Base-by-base conservation (phyloP, 805 yeast genomes). In the Lachancea fermentati region DNA sequence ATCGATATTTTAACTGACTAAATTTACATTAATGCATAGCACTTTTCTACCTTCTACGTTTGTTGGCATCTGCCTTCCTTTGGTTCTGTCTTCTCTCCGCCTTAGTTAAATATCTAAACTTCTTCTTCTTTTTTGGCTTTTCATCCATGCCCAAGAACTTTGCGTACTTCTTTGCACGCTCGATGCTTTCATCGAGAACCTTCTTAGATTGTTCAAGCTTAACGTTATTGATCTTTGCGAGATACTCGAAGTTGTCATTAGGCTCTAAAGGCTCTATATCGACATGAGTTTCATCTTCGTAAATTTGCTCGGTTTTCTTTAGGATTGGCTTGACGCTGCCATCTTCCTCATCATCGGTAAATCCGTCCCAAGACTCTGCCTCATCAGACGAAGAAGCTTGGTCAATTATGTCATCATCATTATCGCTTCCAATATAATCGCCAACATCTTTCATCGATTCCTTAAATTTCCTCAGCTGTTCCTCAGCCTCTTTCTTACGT, bases 31-130 rank as follows among this genome's bases (percentile, higher is more conserved):
- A n/a, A n/a, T 29, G 7, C n/a, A 29, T 29, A 29, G 32, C 7
- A n/a, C n/a, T n/a, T 22, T 16, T 18, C 42, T 43, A 52, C 40
- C 48, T 56, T 54, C 66, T 65, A 46, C 60, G 57, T 44, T 62
- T 65, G 47, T 63, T 64, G 39, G 59, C 51, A 36, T 60, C 64
- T 36, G 62, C 66, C 62, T 74, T 66, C 65, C 74, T 62, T 66
- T 76, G 73, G 44, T 78, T 76, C 15, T 61, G 63, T 52, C 67
- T 78, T 63, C 97, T 76, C 64, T 88, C 96, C 19, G 71, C 65
- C 61, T 87, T 86, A 36, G 93, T 76, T 60, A 89, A 71, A 53
- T 89, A 91, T 65, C 96, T 78, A 57, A 88, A 88, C 72, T 89
- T 89, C 72, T 79, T 81, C 73, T 81, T 82, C 64, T 71, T 75